These are phyloP conservation scores for Pythium myriotylum DNA, from an alignment of 352 stramenopile genomes.

Conservation along the genomic window DNA sequence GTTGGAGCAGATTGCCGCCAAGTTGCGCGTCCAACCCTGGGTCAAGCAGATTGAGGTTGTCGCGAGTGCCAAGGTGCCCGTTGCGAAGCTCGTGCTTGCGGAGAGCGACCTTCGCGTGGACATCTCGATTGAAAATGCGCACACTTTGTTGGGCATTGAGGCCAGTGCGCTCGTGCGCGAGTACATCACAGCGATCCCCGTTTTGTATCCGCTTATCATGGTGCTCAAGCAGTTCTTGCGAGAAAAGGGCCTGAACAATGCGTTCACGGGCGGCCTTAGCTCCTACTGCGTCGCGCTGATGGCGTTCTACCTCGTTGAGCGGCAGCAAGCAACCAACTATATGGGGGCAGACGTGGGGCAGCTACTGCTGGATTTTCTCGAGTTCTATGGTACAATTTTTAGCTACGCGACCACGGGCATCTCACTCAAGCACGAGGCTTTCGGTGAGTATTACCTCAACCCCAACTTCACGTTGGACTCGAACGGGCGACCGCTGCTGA, in stretches of 20 bases:
- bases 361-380: conserved; percentile 85
- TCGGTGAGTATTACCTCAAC: conserved; percentile 73
- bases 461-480: conserved; percentile 14
- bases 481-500: conserved; percentile 44
- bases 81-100: conserved; percentile 79
- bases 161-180: conserved; percentile 81
- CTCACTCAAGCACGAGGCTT: conserved; percentile 77
- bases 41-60: conserved; percentile 83
- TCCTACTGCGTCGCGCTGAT: conserved; percentile 89
- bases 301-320: conserved; percentile 79
- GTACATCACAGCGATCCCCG: conserved; percentile 66
- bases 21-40: conserved; percentile 64
- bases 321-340: conserved; percentile 44
- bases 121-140: conserved; percentile 88
- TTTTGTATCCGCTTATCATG: conserved; percentile 80
- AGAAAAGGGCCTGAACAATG: conserved; percentile 88
- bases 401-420: conserved; percentile 78
- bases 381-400: conserved; percentile 89
- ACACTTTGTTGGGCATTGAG: conserved; percentile 79
- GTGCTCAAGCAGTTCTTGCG: conserved; percentile 88
- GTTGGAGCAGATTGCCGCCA: conserved; percentile 58
- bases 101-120: conserved; percentile 74
- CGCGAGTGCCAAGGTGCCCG: conserved; percentile 80
- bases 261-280: conserved; percentile 88
- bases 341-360: conserved; percentile 44